Evolutionary conservation across 768 basidiomycete genomes (phyloP), one percentile per base, ranked within the genome.

Genomic region (Kwoniella sp.): DNA sequence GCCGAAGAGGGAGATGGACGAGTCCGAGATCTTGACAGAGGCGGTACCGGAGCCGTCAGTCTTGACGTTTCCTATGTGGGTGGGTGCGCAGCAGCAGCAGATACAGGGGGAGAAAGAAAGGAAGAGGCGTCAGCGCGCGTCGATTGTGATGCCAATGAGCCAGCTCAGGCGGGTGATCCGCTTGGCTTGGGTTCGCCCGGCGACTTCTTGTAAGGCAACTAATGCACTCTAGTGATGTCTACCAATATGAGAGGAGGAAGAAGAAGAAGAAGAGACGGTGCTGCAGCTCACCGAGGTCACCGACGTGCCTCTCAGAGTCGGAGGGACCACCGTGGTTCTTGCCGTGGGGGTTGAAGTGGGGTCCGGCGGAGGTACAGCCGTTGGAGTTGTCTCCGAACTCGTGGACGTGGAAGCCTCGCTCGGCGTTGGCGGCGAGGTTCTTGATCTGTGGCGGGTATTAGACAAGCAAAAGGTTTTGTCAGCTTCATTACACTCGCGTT

Each of bases 401-500:
- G 74, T 93, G 91, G 62, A 93, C 82, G 81, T 92, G 91, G 82
- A 92, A 90, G 4, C 91, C 91, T 37, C 87, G 85, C 64, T 83
- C 75, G 4, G 87, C 83, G 55, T 83, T 83, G 4, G 87, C 82
- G 67, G 86, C 84, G 51, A 92, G 84, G 66, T 85, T 85, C 62
- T 81, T 83, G 67, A 93, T 82, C 58, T 85, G 51, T 34, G 1
- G 28, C 1, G 3, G 9, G 31, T 1, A 45, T 11, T 9, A 20
- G 41, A 45, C 41, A 17, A 7, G 9, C 11, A 17, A 9, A 8
- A 45, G 17, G 4, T 45, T 37, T 13, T 37, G 34, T 37, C 34
- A 37, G 34, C 34, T 37, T 37, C n/a, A n/a, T n/a, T n/a, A n/a
- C n/a, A n/a, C n/a, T n/a, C n/a, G n/a, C n/a, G n/a, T n/a, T n/a